Evolutionary conservation across 2,329 filamentous ascomycete genomes (phyloP).

Genomic region (Apiospora malaysiana): DNA sequence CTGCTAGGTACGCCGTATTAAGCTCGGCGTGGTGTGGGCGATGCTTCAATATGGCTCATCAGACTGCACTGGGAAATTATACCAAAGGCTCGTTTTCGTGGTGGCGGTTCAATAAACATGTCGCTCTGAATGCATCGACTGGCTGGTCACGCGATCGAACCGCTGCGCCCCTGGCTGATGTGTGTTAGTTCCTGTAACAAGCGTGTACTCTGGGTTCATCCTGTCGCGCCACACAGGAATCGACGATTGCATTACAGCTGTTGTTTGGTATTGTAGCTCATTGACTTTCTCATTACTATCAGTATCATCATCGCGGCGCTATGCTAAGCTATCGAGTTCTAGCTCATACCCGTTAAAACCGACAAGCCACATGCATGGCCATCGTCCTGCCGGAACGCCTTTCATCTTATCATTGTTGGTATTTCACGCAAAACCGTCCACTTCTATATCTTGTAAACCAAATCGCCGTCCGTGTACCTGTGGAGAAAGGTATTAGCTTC

Average conservation of each 20-base stretch:
- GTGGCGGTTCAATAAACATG: background rate
- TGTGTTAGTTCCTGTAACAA: background rate
- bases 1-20: too few species aligned
- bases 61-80: too few species aligned
- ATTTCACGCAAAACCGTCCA: background rate
- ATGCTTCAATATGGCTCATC: too few species aligned
- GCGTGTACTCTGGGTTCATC: too few species aligned
- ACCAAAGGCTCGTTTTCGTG: background rate
- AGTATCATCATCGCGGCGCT: constrained; percentile 16
- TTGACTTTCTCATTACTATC: constrained; percentile 18
- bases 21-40: too few species aligned
- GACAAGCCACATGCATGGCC: background rate
- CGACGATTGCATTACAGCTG: background rate
- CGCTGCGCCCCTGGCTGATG: background rate
- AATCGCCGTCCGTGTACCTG: constrained; percentile 42
- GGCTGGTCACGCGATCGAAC: background rate
- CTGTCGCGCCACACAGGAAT: background rate
- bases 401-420: constrained; percentile 8
- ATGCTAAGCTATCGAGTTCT: background rate
- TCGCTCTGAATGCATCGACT: too few species aligned
- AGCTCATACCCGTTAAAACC: background rate
- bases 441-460: constrained; percentile 40
- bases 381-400: constrained; percentile 4
- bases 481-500: background rate
- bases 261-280: constrained; percentile 1